Percentiles rank a stretch among this genome's conserved stretches.
Evolutionary conservation across 1,284 basidiomycete species (phyloP).

Genomic region (Mixia osmundae): DNA sequence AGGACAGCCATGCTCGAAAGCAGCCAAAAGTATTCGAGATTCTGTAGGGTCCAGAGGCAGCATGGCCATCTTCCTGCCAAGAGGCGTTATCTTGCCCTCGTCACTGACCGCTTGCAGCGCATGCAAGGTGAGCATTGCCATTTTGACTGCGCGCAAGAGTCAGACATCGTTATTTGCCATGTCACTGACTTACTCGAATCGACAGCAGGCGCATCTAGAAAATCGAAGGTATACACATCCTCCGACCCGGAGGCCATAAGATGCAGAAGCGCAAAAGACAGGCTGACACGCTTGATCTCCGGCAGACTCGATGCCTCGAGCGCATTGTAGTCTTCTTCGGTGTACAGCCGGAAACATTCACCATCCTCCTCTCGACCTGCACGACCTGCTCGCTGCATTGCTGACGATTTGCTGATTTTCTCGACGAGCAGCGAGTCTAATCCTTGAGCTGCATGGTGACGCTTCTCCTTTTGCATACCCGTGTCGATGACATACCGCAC

Average conservation of each 20-base stretch:
- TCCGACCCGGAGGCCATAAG: slow-evolving; percentile 32
- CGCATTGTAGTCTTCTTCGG: slow-evolving; percentile 43
- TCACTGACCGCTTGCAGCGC: slow-evolving; percentile 45
- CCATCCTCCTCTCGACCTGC: slow-evolving; percentile 70
- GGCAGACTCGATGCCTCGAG: slow-evolving; percentile 48
- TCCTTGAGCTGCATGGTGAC: slow-evolving; percentile 36
- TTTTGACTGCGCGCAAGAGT: slow-evolving; percentile 27
- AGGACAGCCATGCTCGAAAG: slow-evolving; percentile 42
- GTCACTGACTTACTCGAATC: slow-evolving; percentile 35
- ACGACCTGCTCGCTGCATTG: slow-evolving; percentile 69
- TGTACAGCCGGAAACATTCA: slow-evolving; percentile 68
- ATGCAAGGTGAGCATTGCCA: slow-evolving; percentile 48
- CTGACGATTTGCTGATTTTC: slow-evolving; percentile 68
- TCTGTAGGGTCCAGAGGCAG: slow-evolving; percentile 68
- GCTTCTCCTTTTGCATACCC: slow-evolving; percentile 86
- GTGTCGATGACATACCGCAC: slow-evolving; percentile 88
- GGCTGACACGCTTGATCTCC: slow-evolving; percentile 64
- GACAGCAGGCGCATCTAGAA: slow-evolving; percentile 57
- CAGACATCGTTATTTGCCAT: neutral
- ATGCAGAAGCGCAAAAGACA: slow-evolving; percentile 59
- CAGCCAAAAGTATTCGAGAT: slow-evolving; percentile 48
- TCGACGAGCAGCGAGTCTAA: slow-evolving; percentile 71
- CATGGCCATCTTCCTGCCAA: slow-evolving; percentile 52
- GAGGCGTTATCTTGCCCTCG: slow-evolving; percentile 34
- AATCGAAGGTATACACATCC: slow-evolving; percentile 49